Evolutionary conservation across 1,284 basidiomycete species (phyloP).

Genomic region (Leccinum pachyderme): DNA sequence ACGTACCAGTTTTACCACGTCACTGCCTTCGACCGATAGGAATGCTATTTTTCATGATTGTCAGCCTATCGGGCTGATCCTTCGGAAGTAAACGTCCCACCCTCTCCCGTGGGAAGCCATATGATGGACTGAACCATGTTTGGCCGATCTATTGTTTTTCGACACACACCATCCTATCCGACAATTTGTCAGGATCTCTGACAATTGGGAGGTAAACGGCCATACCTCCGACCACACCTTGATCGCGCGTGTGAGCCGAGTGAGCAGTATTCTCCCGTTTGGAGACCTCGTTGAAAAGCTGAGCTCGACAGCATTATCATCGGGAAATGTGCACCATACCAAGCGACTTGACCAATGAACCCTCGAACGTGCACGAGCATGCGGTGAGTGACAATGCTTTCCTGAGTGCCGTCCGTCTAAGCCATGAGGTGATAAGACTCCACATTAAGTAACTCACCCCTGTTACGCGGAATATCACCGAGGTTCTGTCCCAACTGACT

Average conservation of each 20-base stretch:
- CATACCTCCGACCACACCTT: slow-evolving; percentile 74
- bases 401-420: slow-evolving; percentile 36
- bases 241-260: slow-evolving; percentile 66
- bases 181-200: slow-evolving; percentile 10
- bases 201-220: slow-evolving; percentile 20
- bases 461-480: slow-evolving; percentile 70
- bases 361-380: slow-evolving; percentile 70
- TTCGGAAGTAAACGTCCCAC: slow-evolving; percentile 35
- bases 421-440: slow-evolving; percentile 9
- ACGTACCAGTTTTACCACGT: slow-evolving; percentile 48
- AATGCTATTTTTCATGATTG: slow-evolving; percentile 40
- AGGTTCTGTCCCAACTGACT: slow-evolving; percentile 73
- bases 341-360: slow-evolving; percentile 78
- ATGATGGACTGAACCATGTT: slow-evolving; percentile 62
- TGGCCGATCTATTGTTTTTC: slow-evolving; percentile 64
- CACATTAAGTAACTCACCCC: slow-evolving; percentile 43
- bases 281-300: slow-evolving; percentile 54
- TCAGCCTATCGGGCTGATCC: slow-evolving; percentile 12
- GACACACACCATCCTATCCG: slow-evolving; percentile 66
- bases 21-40: slow-evolving; percentile 54
- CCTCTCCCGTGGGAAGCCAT: slow-evolving; percentile 69
- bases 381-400: slow-evolving; percentile 59
- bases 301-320: slow-evolving; percentile 1
- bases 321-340: slow-evolving; percentile 39
- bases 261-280: slow-evolving; percentile 58